These are phyloP conservation scores for Dothistroma pini DNA, from an alignment of 2,329 filamentous ascomycete genomes.

Conservation along the genomic window DNA sequence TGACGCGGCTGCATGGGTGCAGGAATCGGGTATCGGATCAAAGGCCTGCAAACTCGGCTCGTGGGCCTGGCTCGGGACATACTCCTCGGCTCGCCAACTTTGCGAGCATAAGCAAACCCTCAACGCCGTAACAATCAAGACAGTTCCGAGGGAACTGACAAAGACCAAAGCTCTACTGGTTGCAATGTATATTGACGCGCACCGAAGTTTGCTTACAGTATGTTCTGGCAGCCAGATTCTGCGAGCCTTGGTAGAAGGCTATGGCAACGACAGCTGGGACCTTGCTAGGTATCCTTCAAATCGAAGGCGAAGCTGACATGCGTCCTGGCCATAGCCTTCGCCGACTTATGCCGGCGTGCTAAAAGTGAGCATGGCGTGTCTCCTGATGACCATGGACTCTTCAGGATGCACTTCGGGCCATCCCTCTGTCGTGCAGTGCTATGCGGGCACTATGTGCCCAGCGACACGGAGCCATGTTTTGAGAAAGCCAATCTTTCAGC, in stretches of 20 bases:
- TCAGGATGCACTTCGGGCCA: too few species aligned
- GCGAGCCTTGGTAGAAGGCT: not conserved
- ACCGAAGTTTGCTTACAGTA: not conserved
- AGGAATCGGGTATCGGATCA: slow-evolving; percentile 45
- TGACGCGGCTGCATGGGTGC: not conserved
- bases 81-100: not conserved
- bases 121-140: not conserved
- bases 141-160: not conserved
- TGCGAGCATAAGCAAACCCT: not conserved
- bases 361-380: too few species aligned
- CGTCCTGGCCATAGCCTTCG: too few species aligned
- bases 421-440: too few species aligned
- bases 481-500: too few species aligned
- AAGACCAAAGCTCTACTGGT: not conserved
- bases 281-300: not conserved
- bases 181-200: not conserved
- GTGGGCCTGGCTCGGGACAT: not conserved
- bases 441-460: too few species aligned
- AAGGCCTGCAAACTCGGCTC: not conserved
- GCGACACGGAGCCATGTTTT: too few species aligned
- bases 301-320: not conserved
- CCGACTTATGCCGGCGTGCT: too few species aligned
- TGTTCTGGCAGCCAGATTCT: not conserved
- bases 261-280: not conserved
- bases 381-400: too few species aligned